phyloP scores from a whole-genome alignment of 2,329 filamentous ascomycete genomes.

The Hymenoscyphus infarciens region DNA sequence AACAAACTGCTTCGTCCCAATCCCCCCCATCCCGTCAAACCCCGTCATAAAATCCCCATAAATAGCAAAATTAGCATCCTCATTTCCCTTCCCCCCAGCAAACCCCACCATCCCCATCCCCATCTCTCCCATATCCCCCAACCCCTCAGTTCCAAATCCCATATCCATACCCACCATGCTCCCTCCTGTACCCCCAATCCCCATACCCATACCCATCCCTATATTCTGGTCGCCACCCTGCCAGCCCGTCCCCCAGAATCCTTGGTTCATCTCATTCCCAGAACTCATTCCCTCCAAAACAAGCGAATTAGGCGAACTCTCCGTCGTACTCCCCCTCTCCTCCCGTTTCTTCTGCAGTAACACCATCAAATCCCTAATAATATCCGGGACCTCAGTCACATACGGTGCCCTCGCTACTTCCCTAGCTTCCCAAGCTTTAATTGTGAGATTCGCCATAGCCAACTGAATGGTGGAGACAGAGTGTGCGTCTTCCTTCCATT shows the following conservation, averaged over 20 bases:
- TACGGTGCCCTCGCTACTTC: slow-evolving; percentile 15
- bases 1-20: neutral
- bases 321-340: neutral
- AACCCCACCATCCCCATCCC: neutral
- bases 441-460: slow-evolving; percentile 23
- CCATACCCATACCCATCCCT: neutral
- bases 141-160: neutral
- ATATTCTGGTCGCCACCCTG: neutral
- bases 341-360: neutral
- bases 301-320: neutral
- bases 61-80: neutral
- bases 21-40: neutral
- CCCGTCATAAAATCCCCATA: neutral
- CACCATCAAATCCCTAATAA: neutral
- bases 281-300: neutral
- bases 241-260: neutral
- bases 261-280: neutral
- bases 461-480: slow-evolving; percentile 14
- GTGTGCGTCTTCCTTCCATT: slow-evolving; percentile 6
- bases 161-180: neutral
- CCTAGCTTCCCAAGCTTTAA: slow-evolving; percentile 29
- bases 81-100: neutral
- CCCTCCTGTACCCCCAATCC: neutral
- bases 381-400: neutral
- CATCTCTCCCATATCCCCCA: neutral